Evolutionary conservation across 176 grass and related monocot genomes (phyloP), one percentile per base, ranked within the genome.

Genomic region (Elymus sibiricus): DNA sequence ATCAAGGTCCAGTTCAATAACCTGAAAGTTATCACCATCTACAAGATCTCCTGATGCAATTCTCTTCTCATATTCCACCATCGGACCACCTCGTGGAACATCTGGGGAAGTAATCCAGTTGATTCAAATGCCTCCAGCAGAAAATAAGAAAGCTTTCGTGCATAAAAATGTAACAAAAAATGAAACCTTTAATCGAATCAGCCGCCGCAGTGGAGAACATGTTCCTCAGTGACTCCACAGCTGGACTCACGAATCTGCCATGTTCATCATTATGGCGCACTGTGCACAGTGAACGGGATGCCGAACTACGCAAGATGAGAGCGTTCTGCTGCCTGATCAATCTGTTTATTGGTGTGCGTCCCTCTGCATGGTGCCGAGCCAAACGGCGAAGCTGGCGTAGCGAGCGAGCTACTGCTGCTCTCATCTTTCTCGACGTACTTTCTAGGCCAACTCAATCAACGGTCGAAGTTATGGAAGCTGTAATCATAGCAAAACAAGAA

Each of bases 11-110:
- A 74, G 24, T 25, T 26, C 13, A 63, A 74, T 13, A 77, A 95
- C 95, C 93, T 98, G 95, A 88, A 92, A 98, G 55, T 79, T 81
- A 75, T 98, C 95, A 51, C 93, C 95, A 75, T 98, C 93, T 12
- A 93, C 82, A 85, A 98, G 93, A 6, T 95, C 88, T 55, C 89
- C 93, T 63, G 86, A 95, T 85, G 77, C 62, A 77, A 98, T 95
- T 93, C 91, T 92, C 27, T 64, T 89, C 79, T 94, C 89, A 79
- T 98, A 98, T 85, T 95, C 95, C 12, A 83, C 81, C 61, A 94
- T 76, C 2, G 95, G 93, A 19, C 95, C 95, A 83, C 65, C 87
- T 86, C 86, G 83, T 83, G 83, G 82, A 67, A 49, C 61, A 88
- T 79, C 82, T 88, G 53, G 24, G 26, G 51, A 67, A 47, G 24